Base-by-base conservation (phyloP, 108 stramenopile genomes). In the Seminavis robusta region DNA sequence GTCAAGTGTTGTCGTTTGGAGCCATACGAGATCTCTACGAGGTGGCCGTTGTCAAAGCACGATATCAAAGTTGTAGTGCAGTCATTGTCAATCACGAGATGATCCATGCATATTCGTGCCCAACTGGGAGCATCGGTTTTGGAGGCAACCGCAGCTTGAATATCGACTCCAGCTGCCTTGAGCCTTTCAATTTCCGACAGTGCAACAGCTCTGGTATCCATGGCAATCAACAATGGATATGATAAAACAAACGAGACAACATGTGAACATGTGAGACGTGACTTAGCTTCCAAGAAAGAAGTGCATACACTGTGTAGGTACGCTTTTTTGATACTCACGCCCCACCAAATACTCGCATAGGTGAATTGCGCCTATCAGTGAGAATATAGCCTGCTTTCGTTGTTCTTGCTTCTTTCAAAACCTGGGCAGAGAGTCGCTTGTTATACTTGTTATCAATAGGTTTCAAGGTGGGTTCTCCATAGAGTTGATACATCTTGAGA, bases 61-160 rank as follows among this genome's bases (percentile, higher is more conserved):
- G 72, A 55, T 1, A 30, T 21, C 43, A 85, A 46, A 0, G 76
- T 67, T 10, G 71, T 72, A 47, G 34, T 30, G n/a, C 25, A 8
- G 49, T 30, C 0, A 19, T 49, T 21, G 7, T 69, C 46, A 4
- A 68, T 50, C 8, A 71, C 73, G 23, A 91, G 51, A 51, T 80
- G 65, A 11, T 85, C 63, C 81, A 91, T 69, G 37, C 79, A 77
- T 37, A 73, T 64, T 30, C 49, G 50, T 16, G 86, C 92, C 83
- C 86, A 94, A 15, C 43, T 36, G 19, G 81, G 81, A 47, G 86
- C 83, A 40, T 92, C 86, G 0, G 90, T 88, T 27, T 81, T 57
- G 15, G 88, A 89, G 20, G 88, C 77, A 24, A 84, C 77, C 17
- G 84, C 94, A 13, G 85, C 73, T 28, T 63, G 70, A 23, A 80